Evolutionary conservation across 441 rosid species (phyloP).

Genomic region (Pelargonium myrrhifolium): DNA sequence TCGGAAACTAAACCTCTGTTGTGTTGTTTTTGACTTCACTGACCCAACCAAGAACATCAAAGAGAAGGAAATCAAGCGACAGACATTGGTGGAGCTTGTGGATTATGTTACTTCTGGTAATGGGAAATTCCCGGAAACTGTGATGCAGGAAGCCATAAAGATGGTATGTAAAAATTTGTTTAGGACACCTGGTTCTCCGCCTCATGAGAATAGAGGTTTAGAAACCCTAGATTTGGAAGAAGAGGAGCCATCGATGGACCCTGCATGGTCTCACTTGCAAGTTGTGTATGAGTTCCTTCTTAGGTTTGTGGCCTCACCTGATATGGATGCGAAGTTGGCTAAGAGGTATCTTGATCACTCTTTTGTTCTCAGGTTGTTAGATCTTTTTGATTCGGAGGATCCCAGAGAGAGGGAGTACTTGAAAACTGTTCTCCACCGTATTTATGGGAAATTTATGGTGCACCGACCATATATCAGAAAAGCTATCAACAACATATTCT

Average conservation of each 20-base stretch:
- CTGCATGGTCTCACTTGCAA: slow-evolving; percentile 73
- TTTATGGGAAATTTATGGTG: too few relatives aligned
- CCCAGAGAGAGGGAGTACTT: too few relatives aligned
- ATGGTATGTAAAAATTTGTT: slow-evolving; percentile 60
- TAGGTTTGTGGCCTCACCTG: slow-evolving; percentile 61
- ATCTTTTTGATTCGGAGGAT: slow-evolving; percentile 68
- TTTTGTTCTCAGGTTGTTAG: slow-evolving; percentile 65
- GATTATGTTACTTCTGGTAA: slow-evolving; percentile 60
- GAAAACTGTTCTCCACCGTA: too few relatives aligned
- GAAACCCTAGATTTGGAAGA: slow-evolving; percentile 61
- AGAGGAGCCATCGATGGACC: slow-evolving; percentile 67
- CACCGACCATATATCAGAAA: too few relatives aligned
- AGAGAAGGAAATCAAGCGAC: slow-evolving; percentile 74
- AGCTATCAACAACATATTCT: too few relatives aligned
- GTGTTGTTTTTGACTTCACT: slow-evolving; percentile 42
- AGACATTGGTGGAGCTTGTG: slow-evolving; percentile 70
- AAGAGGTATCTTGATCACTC: slow-evolving; percentile 59
- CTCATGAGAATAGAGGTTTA: slow-evolving; percentile 49
- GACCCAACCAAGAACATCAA: slow-evolving; percentile 58
- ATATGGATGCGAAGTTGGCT: slow-evolving; percentile 66
- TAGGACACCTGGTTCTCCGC: slow-evolving; percentile 48
- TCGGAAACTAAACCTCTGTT: slow-evolving; percentile 53
- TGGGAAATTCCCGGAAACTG: slow-evolving; percentile 54
- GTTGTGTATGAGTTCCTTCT: slow-evolving; percentile 60
- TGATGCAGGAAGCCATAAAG: slow-evolving; percentile 47